phyloP scores from a whole-genome alignment of 345 rosid genomes.

The Microcos paniculata region DNA sequence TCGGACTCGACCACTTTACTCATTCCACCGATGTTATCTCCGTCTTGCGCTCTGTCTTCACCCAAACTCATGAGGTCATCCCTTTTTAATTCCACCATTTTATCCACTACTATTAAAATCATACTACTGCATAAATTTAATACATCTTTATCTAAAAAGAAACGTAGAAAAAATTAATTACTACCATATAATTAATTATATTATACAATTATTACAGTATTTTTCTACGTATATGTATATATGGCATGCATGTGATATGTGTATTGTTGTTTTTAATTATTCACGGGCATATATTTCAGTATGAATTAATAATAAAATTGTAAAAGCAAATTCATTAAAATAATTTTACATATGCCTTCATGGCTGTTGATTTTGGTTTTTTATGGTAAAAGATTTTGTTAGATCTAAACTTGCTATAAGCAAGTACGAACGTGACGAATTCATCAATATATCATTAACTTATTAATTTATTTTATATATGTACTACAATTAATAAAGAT shows the following conservation, averaged over 20 bases:
- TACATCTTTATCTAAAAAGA: too few species aligned
- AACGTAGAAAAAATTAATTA: too few species aligned
- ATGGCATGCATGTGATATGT: neutral
- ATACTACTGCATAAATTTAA: too few species aligned
- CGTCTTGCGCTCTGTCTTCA: slow-evolving; percentile 71
- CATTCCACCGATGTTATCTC: slow-evolving; percentile 69
- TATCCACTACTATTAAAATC: neutral
- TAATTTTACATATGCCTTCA: too few species aligned
- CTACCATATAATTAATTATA: neutral
- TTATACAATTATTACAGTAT: too few species aligned
- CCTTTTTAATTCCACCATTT: neutral
- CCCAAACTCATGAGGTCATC: slow-evolving; percentile 64
- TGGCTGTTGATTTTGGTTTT: too few species aligned
- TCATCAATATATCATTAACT: too few species aligned
- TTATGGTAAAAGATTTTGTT: too few species aligned
- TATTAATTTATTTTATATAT: too few species aligned
- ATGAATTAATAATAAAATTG: neutral
- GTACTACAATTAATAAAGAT: too few species aligned
- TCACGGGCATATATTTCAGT: slow-evolving; percentile 28
- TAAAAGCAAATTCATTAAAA: neutral
- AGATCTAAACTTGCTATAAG: too few species aligned
- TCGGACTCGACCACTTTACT: slow-evolving; percentile 75
- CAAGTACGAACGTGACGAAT: too few species aligned
- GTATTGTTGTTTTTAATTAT: slow-evolving; percentile 28
- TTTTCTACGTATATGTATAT: slow-evolving; percentile 3